These are phyloP conservation scores for Sarcodon aspratus DNA, from an alignment of 768 basidiomycete genomes.

Conservation along the genomic window DNA sequence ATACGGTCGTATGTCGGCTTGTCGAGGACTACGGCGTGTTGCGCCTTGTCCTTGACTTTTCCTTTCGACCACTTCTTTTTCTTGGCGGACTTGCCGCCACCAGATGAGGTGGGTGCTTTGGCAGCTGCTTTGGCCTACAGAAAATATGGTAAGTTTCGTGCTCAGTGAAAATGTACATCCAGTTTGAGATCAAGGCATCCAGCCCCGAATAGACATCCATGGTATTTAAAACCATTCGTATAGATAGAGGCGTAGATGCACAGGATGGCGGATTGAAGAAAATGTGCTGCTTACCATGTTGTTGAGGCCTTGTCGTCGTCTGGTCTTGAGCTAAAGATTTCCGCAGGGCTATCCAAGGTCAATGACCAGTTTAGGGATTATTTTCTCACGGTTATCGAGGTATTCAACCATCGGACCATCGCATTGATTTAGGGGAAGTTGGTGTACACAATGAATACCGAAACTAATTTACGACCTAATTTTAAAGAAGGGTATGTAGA, in stretches of 20 bases:
- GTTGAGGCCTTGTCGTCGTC: not conserved
- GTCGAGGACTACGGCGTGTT: constrained; percentile 92
- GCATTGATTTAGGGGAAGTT: not conserved
- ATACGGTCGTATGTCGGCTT: constrained; percentile 89
- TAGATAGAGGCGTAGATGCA: not conserved
- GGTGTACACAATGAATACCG: not conserved
- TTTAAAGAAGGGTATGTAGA: not conserved
- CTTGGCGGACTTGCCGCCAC: constrained; percentile 85
- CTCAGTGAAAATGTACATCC: not conserved
- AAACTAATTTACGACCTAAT: not conserved
- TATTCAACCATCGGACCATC: not conserved
- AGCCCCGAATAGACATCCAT: not conserved
- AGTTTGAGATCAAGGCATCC: not conserved
- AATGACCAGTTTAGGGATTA: not conserved
- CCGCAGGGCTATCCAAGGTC: not conserved
- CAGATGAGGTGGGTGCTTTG: constrained; percentile 42
- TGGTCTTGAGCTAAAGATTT: not conserved
- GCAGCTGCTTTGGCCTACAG: not conserved
- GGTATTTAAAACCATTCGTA: too few species aligned
- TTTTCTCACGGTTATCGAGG: not conserved
- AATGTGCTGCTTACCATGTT: not conserved
- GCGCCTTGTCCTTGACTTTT: constrained; percentile 99
- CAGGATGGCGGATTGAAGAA: not conserved
- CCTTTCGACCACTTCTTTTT: constrained; percentile 99
- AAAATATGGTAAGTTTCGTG: too few species aligned